Evolutionary conservation across 768 basidiomycete genomes (phyloP).

Genomic region (Kwoniella sp.): DNA sequence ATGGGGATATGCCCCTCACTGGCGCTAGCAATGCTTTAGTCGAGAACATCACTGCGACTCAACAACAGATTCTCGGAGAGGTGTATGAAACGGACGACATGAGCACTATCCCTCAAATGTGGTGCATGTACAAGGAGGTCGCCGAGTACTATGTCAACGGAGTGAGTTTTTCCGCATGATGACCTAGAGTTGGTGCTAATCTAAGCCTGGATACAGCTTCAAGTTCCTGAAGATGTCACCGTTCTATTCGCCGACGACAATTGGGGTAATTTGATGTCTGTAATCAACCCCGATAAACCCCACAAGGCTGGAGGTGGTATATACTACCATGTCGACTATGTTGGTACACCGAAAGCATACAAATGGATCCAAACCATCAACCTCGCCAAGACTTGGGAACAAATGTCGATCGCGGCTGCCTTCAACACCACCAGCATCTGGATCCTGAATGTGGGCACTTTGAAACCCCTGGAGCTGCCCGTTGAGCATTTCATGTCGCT

Average conservation of each 20-base stretch:
- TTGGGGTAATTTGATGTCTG: slow-evolving; percentile 72
- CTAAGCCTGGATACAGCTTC: slow-evolving; percentile 21
- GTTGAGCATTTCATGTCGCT: slow-evolving; percentile 70
- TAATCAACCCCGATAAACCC: slow-evolving; percentile 62
- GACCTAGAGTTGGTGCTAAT: neutral
- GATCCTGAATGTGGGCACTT: slow-evolving; percentile 75
- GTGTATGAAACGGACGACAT: slow-evolving; percentile 28
- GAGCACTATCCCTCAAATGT: slow-evolving; percentile 66
- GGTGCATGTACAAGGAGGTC: slow-evolving; percentile 66
- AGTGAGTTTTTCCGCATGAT: slow-evolving; percentile 19
- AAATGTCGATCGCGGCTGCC: slow-evolving; percentile 68
- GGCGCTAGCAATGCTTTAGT: slow-evolving; percentile 45
- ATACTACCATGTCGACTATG: slow-evolving; percentile 67
- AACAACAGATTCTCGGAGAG: slow-evolving; percentile 64
- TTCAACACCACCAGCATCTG: slow-evolving; percentile 66
- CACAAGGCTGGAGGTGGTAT: slow-evolving; percentile 70
- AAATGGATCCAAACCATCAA: slow-evolving; percentile 65
- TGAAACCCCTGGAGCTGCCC: slow-evolving; percentile 73
- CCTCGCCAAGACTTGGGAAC: slow-evolving; percentile 61
- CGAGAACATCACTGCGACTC: slow-evolving; percentile 63
- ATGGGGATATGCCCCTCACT: slow-evolving; percentile 54
- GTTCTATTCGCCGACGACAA: slow-evolving; percentile 65
- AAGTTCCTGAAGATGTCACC: slow-evolving; percentile 39
- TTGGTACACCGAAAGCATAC: slow-evolving; percentile 67
- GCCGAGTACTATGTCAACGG: slow-evolving; percentile 62